phyloP scores from a whole-genome alignment of 1,284 basidiomycete species.

The Tausonia pullulans region DNA sequence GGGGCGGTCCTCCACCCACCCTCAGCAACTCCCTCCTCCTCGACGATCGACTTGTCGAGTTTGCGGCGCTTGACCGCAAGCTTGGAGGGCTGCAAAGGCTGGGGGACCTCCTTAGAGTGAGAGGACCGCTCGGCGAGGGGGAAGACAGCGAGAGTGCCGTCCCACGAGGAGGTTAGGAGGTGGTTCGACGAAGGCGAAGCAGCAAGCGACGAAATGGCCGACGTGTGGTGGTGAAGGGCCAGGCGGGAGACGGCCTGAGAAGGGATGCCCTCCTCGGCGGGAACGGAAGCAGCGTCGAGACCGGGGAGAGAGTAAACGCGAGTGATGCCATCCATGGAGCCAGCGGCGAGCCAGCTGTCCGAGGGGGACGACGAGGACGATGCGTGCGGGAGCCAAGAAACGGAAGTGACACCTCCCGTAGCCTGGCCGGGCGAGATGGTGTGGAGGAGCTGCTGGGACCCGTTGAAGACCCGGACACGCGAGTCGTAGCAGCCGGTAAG shows the following conservation, averaged over 20 bases:
- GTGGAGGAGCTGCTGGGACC: slow-evolving; percentile 44
- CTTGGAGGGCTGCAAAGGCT: slow-evolving; percentile 30
- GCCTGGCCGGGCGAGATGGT: slow-evolving; percentile 42
- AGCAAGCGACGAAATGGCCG: slow-evolving; percentile 55
- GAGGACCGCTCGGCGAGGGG: slow-evolving; percentile 22
- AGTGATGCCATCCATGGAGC: slow-evolving; percentile 69
- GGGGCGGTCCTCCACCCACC: slow-evolving; percentile 32
- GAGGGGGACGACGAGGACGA: slow-evolving; percentile 33
- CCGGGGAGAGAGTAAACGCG: slow-evolving; percentile 48
- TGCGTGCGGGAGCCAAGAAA: slow-evolving; percentile 46
- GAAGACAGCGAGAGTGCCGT: slow-evolving; percentile 63
- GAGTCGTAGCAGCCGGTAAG: slow-evolving; percentile 74
- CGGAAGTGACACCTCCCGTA: slow-evolving; percentile 58
- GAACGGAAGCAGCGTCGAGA: slow-evolving; percentile 32
- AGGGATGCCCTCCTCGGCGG: slow-evolving; percentile 39
- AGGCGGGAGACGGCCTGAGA: slow-evolving; percentile 19
- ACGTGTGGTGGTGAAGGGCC: slow-evolving; percentile 60
- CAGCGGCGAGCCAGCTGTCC: slow-evolving; percentile 46
- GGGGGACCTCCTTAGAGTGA: slow-evolving; percentile 26
- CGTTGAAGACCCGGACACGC: slow-evolving; percentile 56
- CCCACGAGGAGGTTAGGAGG: slow-evolving; percentile 67
- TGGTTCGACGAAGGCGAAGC: slow-evolving; percentile 44
- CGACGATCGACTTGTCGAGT: slow-evolving; percentile 29
- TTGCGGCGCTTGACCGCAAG: slow-evolving; percentile 48
- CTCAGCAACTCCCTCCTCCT: slow-evolving; percentile 29